Evolutionary conservation across 306 rosid genomes (phyloP).

Genomic region (Glycine soja): DNA sequence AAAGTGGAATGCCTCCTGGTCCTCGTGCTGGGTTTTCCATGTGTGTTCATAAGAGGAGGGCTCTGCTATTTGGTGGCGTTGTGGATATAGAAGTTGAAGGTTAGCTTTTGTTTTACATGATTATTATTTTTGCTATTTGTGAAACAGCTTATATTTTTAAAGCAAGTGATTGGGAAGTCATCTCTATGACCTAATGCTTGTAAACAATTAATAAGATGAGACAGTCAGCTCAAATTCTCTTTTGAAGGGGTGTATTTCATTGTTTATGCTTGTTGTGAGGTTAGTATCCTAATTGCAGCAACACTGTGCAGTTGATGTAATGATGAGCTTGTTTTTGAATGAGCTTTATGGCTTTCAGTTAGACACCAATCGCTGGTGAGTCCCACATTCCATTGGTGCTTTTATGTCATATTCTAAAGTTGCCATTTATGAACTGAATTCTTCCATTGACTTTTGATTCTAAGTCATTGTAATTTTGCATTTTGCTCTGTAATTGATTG

Average conservation of each 20-base stretch:
- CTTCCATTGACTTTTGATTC: constrained; percentile 26
- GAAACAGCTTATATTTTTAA: not conserved
- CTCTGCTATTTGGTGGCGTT: constrained; percentile 92
- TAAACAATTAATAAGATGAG: constrained; percentile 22
- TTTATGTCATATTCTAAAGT: constrained; percentile 23
- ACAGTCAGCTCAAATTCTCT: constrained; percentile 35
- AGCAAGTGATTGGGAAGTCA: constrained; percentile 24
- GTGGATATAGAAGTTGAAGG: constrained; percentile 98
- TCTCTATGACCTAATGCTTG: constrained; percentile 8
- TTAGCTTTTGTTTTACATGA: constrained; percentile 44
- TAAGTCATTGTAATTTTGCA: constrained; percentile 10
- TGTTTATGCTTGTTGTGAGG: constrained; percentile 37
- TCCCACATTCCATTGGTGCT: constrained; percentile 22
- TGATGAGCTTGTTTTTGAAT: constrained; percentile 93
- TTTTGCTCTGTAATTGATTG: constrained; percentile 2
- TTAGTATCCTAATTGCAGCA: constrained; percentile 37
- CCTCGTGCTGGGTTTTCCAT: constrained; percentile 99
- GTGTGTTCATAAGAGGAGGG: constrained; percentile 94
- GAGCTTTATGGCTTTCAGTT: constrained; percentile 96
- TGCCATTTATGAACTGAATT: constrained; percentile 23
- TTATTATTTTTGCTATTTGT: constrained; percentile 27
- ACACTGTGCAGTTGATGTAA: constrained; percentile 76
- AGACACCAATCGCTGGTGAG: constrained; percentile 88
- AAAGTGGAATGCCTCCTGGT: constrained; percentile 98
- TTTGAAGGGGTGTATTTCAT: not conserved